Percentiles rank a stretch among this genome's conserved stretches.
These are phyloP conservation scores for Parmelia sp. DNA, from an alignment of 495 filamentous ascomycete species.

Conservation along the genomic window DNA sequence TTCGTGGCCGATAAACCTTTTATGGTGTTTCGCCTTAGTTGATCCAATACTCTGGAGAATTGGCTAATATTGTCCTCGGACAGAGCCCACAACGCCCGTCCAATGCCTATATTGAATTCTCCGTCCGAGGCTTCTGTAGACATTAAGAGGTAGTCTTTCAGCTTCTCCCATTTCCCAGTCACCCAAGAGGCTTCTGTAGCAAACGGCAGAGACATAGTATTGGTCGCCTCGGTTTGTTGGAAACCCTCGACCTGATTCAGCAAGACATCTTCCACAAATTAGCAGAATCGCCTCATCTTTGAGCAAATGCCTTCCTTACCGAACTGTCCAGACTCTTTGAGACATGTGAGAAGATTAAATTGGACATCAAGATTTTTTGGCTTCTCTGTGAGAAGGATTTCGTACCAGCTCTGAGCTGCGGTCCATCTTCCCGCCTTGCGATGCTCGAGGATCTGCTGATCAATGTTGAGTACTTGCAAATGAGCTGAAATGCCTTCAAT, in stretches of 20 bases:
- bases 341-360: constrained; percentile 74
- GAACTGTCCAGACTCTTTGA: constrained; percentile 88
- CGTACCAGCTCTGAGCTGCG: constrained; percentile 97
- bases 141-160: constrained; percentile 61
- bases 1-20: constrained; percentile 64
- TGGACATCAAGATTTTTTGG: constrained; percentile 73
- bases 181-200: constrained; percentile 89
- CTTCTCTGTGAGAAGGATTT: constrained; percentile 71
- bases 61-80: constrained; percentile 44
- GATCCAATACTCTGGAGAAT: constrained; percentile 55
- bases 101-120: constrained; percentile 80
- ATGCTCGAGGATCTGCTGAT: constrained; percentile 89
- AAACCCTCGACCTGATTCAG: constrained; percentile 78
- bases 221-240: constrained; percentile 44
- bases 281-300: constrained; percentile 1
- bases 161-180: constrained; percentile 68
- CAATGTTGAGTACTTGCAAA: constrained; percentile 70
- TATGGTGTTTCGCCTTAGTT: constrained; percentile 63
- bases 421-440: constrained; percentile 92
- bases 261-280: constrained; percentile 57
- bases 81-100: constrained; percentile 61
- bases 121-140: constrained; percentile 47
- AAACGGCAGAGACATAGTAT: constrained; percentile 62
- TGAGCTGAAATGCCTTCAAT: constrained; percentile 89
- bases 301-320: constrained; percentile 43